Evolutionary conservation across 306 rosid genomes (phyloP), one percentile per base, ranked within the genome.

Genomic region (Cucumis hystrix): DNA sequence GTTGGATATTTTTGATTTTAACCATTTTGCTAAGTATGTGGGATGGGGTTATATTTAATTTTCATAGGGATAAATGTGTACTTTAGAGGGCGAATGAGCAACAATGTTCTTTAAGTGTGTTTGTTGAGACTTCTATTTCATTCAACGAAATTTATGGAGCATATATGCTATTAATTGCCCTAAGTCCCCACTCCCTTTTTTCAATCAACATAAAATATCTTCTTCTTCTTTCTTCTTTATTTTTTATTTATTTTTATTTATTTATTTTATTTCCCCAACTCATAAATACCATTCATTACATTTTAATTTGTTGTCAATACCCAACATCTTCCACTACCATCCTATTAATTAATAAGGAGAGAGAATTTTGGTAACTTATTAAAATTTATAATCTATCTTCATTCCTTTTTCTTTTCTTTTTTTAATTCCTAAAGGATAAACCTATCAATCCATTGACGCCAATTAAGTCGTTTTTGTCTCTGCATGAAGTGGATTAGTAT

Each of bases 61-160:
- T 68, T 43, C 10, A 21, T 71, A 23, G 58, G 40, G 58, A 45
- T 28, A 49, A 52, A 72, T 16, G 0, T 52, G 77, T 72, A 72
- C 65, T 18, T 43, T 67, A 25, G 71, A 8, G 79, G 68, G 78
- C 72, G 67, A 47, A 47, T 47, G 41, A 25, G 59, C 41, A 71
- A 72, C 77, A 25, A 30, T 30, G 77, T 57, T 58, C 71, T 70
- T 12, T 58, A 45, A 78, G 37, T 61, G 39, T 45, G 76, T 64
- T 47, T 56, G 57, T 61, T 30, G 54, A 81, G 37, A 13, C 70
- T 72, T 72, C 47, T 4, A 51, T 72, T 52, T 52, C 47, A 49
- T 71, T 71, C 39, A 69, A 69, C 75, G 13, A 69, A 69, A 69
- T 69, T 69, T 69, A 69, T 69, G 39, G 57, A 69, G 75, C 39